Base-by-base conservation (phyloP, 2,329 filamentous ascomycete species). In the Talaromyces sp. region DNA sequence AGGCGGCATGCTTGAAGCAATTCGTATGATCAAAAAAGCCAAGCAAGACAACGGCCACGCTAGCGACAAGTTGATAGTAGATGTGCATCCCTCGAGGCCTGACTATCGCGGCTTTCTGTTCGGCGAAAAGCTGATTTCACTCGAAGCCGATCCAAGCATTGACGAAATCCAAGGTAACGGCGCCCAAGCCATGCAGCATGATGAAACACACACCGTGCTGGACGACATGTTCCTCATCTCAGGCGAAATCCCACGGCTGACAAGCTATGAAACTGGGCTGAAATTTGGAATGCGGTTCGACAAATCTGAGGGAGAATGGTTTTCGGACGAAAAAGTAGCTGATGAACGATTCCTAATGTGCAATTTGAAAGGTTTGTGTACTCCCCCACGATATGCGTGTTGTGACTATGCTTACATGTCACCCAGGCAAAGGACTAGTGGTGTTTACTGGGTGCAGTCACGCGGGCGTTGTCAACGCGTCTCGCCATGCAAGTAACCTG, bases 391-490 rank as follows among this genome's bases (percentile, higher is more conserved):
- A 4, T 24, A 8, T 50, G 14, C 50, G 31, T 26, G 5, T 19
- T 7, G 10, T 3, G 2, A 35, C 0, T 11, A 11, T n/a, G 31
- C 24, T 54, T 0, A 51, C 9, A 19, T 9, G 1, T 21, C 14
- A 11, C 43, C 57, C 9, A 81, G 80, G 71, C 12, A 80, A 79
- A 62, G 82, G 82, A 0, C 73, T 84, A 2, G 79, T 85, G 1
- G 72, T 84, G 21, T 82, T 85, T 65, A 83, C 81, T 0, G 82
- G 81, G 11, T 85, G 82, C 70, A 81, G 79, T 63, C 82, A 85
- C 60, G 80, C 81, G 0, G 82, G 82, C 0, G 78, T 84, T 8
- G 77, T 84, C 57, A 85, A 85, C 64, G 75, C 79, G 2, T 71
- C 76, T 1, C 75, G 73, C 46, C 77, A 83, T 65, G 80, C 81